Conservation (phyloP, 2,329 filamentous ascomycete species). For the Penicillium griseofulvum region DNA sequence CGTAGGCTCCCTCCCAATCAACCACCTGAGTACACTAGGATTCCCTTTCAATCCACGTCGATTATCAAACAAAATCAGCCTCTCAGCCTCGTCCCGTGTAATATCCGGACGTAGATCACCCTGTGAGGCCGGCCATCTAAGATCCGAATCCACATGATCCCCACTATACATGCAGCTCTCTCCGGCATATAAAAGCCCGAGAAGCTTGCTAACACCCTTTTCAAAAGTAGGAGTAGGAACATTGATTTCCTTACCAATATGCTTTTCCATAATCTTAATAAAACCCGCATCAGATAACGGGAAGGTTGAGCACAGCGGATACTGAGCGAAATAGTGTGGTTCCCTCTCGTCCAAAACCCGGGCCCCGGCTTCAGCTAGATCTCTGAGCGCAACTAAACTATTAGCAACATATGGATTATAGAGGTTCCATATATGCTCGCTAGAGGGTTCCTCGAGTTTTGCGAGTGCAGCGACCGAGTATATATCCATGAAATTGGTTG, state of each 20-base stretch:
- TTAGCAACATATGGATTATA: not conserved
- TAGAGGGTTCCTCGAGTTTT: not conserved
- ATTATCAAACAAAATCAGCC: not conserved
- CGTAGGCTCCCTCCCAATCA: not conserved
- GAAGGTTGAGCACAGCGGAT: not conserved
- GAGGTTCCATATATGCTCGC: not conserved
- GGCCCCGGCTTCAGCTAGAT: not conserved
- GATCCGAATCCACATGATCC: not conserved
- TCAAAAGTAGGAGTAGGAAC: not conserved
- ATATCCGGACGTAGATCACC: not conserved
- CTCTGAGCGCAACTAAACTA: not conserved
- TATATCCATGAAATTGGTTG: constrained; percentile 2
- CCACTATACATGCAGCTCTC: not conserved
- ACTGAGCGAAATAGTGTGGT: not conserved
- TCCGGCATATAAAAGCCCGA: not conserved
- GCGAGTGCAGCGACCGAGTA: not conserved
- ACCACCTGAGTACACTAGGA: not conserved
- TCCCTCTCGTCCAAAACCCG: not conserved
- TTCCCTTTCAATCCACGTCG: not conserved
- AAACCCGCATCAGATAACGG: not conserved
- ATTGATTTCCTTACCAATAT: not conserved
- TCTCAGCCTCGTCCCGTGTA: not conserved
- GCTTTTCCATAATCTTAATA: not conserved
- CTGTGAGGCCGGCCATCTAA: not conserved
- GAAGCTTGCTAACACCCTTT: not conserved